Conservation (phyloP, 805 yeast species). For the Lipomyces oligophaga region DNA sequence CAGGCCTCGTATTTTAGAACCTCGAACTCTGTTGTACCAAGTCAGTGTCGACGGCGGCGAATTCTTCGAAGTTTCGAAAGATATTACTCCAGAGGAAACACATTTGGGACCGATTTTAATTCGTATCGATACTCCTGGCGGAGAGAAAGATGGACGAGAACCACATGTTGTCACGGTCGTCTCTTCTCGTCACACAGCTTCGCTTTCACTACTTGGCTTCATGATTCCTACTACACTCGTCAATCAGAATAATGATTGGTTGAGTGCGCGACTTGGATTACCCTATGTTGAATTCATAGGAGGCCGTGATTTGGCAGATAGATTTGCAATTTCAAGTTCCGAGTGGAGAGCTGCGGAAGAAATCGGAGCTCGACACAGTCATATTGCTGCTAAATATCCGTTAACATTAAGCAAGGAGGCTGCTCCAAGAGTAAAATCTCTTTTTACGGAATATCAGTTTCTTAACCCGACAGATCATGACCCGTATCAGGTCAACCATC, state of each 20-base stretch:
- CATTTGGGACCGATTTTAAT: conserved; percentile 15
- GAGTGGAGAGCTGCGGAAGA: conserved; percentile 23
- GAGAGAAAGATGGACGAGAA: conserved; percentile 2
- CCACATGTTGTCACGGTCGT: conserved; percentile 22
- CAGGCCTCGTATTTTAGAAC: conserved; percentile 10
- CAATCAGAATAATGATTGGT: conserved; percentile 18
- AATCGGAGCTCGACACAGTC: conserved; percentile 17
- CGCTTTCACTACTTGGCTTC: conserved; percentile 20
- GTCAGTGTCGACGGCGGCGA: conserved; percentile 22
- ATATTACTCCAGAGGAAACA: conserved; percentile 2
- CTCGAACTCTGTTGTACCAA: conserved; percentile 14
- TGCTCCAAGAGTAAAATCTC: conserved; percentile 8
- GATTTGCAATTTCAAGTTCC: conserved; percentile 12
- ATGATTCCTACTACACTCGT: conserved; percentile 15
- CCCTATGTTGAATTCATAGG: conserved; percentile 29
- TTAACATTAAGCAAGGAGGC: background rate
- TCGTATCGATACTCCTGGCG: conserved; percentile 9
- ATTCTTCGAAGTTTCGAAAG: conserved; percentile 10
- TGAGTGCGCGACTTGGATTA: background rate
- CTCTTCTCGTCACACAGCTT: conserved; percentile 17
- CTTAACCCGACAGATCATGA: conserved; percentile 19
- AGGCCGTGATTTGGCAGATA: conserved; percentile 7
- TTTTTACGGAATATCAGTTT: conserved; percentile 15
- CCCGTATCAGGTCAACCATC: conserved; percentile 12
- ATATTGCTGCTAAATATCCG: conserved; percentile 16